phyloP scores from a whole-genome alignment of 2,329 filamentous ascomycete species.

The Mariannaea sp. region DNA sequence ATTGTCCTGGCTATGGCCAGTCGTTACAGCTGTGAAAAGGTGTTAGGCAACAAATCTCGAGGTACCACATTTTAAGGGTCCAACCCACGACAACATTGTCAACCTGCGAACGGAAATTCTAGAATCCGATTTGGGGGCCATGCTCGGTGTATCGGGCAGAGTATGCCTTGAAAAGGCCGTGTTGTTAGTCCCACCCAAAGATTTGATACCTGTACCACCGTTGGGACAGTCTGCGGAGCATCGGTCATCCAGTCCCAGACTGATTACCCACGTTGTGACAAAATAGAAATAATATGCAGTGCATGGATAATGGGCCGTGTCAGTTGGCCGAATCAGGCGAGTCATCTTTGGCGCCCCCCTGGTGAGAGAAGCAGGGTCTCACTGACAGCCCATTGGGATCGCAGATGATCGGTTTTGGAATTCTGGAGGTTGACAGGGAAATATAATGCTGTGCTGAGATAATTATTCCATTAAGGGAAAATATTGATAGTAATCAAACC shows the following conservation, averaged over 20 bases:
- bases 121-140: neutral
- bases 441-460: no score
- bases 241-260: no score
- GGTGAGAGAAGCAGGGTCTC: neutral
- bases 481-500: no score
- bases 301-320: neutral
- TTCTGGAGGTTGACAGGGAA: no score
- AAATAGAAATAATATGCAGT: neutral
- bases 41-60: slow-evolving; percentile 1
- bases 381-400: slow-evolving; percentile 16
- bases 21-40: neutral
- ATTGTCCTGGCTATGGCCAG: neutral
- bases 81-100: neutral
- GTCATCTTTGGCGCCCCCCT: neutral
- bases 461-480: no score
- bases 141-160: neutral
- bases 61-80: neutral
- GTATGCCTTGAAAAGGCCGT: neutral
- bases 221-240: neutral
- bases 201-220: slow-evolving; percentile 1
- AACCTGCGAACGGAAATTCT: neutral
- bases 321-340: neutral
- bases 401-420: slow-evolving; percentile 12
- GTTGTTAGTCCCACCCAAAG: neutral
- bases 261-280: neutral